These are phyloP conservation scores for Earliella scabrosa DNA, from an alignment of 1,284 basidiomycete species.

Conservation along the genomic window DNA sequence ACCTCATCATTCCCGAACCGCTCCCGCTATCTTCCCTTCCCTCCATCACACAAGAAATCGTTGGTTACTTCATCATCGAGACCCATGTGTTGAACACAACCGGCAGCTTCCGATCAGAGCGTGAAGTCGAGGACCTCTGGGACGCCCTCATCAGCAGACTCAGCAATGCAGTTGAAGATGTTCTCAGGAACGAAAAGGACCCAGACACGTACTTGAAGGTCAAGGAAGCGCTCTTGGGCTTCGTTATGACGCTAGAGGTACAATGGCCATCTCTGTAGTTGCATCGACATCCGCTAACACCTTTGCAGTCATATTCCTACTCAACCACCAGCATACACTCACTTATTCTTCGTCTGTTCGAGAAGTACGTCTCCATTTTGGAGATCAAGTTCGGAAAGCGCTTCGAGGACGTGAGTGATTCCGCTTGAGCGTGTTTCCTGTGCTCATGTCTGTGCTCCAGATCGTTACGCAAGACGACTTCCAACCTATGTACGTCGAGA, in stretches of 20 bases:
- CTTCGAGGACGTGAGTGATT: constrained; percentile 74
- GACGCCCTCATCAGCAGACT: constrained; percentile 85
- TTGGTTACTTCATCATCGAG: constrained; percentile 99
- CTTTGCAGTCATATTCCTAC: constrained; percentile 79
- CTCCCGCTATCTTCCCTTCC: constrained; percentile 53
- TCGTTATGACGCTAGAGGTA: constrained; percentile 95
- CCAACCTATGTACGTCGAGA: constrained; percentile 87
- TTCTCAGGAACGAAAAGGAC: constrained; percentile 79
- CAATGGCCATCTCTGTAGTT: neutral
- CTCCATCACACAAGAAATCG: constrained; percentile 87
- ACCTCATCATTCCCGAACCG: constrained; percentile 85
- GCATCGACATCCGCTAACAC: neutral
- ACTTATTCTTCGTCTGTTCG: constrained; percentile 88
- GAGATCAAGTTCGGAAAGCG: constrained; percentile 83
- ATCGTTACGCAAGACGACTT: constrained; percentile 91
- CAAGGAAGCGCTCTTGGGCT: constrained; percentile 86
- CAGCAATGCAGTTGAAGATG: constrained; percentile 74
- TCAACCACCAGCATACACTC: constrained; percentile 84
- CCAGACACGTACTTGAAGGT: constrained; percentile 84
- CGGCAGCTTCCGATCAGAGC: constrained; percentile 82
- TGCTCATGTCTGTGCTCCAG: constrained; percentile 43
- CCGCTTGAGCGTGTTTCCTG: neutral
- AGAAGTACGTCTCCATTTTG: constrained; percentile 86
- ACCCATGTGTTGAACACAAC: constrained; percentile 91
- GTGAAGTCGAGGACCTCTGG: constrained; percentile 97